Conservation (phyloP, 1,284 basidiomycete genomes). For the Tilletia setariae region DNA sequence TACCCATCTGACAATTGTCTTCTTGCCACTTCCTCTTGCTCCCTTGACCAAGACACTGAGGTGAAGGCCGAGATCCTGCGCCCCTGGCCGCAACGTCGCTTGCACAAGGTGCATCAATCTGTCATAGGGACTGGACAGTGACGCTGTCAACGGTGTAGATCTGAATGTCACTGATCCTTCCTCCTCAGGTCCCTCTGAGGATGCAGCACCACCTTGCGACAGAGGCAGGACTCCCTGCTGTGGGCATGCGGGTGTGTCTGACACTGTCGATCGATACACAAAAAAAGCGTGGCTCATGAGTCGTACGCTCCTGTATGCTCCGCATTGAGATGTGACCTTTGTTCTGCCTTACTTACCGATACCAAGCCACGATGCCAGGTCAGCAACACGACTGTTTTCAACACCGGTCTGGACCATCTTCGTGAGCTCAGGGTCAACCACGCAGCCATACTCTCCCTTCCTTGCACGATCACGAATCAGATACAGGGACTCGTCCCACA, state of each 20-base stretch:
- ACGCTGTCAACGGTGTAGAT: slow-evolving; percentile 23
- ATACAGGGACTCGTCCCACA: slow-evolving; percentile 23
- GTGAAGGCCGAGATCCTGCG: slow-evolving; percentile 40
- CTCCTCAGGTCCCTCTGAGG: neutral
- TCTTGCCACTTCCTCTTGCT: slow-evolving; percentile 71
- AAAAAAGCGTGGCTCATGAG: neutral
- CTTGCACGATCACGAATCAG: slow-evolving; percentile 33
- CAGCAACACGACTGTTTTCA: slow-evolving; percentile 68
- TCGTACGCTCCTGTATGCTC: neutral
- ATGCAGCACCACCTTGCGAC: neutral
- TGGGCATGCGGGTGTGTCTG: slow-evolving; percentile 19
- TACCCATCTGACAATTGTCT: slow-evolving; percentile 62
- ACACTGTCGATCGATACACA: slow-evolving; percentile 4
- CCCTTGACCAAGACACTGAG: slow-evolving; percentile 68
- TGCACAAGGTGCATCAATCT: slow-evolving; percentile 34
- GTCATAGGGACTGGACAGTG: slow-evolving; percentile 29
- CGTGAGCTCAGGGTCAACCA: slow-evolving; percentile 71
- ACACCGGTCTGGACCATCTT: slow-evolving; percentile 75
- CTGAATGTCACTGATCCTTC: neutral
- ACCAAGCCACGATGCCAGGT: slow-evolving; percentile 63
- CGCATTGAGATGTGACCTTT: too few species aligned
- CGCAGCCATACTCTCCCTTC: slow-evolving; percentile 75
- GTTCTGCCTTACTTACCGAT: slow-evolving; percentile 51
- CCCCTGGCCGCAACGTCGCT: slow-evolving; percentile 40
- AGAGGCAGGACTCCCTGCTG: neutral